Conservation (phyloP, 2,329 filamentous ascomycete genomes). For the Dryadomyces sulphureus region DNA sequence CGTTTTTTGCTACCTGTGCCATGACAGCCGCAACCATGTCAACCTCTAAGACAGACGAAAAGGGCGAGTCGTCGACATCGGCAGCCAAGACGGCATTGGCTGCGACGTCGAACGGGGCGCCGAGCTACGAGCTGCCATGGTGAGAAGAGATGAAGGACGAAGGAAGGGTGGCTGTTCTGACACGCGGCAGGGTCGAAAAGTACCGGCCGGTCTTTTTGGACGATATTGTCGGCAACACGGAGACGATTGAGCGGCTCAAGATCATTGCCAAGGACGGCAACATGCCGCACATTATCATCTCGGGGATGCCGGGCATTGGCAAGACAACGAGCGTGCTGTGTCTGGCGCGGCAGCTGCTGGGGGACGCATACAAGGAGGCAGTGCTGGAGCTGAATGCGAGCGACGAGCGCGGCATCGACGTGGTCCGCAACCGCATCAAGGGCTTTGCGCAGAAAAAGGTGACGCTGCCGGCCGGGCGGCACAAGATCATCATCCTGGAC, state of each 20-base stretch:
- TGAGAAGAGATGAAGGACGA: conserved; percentile 21
- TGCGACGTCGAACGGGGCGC: conserved; percentile 31
- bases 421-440: conserved; percentile 94
- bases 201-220: conserved; percentile 90
- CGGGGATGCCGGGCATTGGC: conserved; percentile 97
- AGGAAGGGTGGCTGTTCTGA: not conserved
- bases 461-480: conserved; percentile 74
- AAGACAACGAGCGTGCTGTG: conserved; percentile 95
- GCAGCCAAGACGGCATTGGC: conserved; percentile 40
- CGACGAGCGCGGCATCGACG: conserved; percentile 84
- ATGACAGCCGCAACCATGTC: conserved; percentile 24
- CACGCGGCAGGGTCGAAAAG: conserved; percentile 72
- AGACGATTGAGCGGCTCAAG: conserved; percentile 92
- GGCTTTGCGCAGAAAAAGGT: conserved; percentile 99
- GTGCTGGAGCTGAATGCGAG: conserved; percentile 93
- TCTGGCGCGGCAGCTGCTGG: conserved; percentile 78
- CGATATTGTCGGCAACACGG: conserved; percentile 93
- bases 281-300: conserved; percentile 98
- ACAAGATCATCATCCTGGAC: conserved; percentile 95
- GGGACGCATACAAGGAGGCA: conserved; percentile 91
- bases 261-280: conserved; percentile 98
- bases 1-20: not conserved
- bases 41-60: conserved; percentile 32
- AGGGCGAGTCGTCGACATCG: conserved; percentile 46
- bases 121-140: conserved; percentile 68